phyloP scores from a whole-genome alignment of 2,329 filamentous ascomycete species.

The Beauveria pseudobassiana region DNA sequence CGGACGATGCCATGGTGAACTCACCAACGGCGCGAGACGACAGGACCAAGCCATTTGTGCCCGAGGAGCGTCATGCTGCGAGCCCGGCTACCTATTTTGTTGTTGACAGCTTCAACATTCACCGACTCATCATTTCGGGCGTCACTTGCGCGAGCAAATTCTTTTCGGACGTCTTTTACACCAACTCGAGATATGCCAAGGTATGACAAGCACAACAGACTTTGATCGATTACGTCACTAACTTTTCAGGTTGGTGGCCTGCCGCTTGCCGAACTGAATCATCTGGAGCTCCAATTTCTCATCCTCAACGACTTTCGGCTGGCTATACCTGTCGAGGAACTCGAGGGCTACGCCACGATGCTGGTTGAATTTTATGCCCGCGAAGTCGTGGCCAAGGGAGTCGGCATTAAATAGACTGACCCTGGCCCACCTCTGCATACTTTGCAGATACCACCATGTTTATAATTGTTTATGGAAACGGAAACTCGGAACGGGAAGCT shows the following conservation, averaged over 20 bases:
- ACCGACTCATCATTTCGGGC: slow-evolving; percentile 89
- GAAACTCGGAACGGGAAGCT: not conserved
- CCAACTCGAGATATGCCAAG: slow-evolving; percentile 98
- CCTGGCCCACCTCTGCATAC: too few relatives aligned
- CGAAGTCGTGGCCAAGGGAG: slow-evolving; percentile 58
- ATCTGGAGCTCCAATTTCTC: slow-evolving; percentile 91
- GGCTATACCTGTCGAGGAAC: slow-evolving; percentile 85
- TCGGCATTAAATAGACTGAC: not conserved
- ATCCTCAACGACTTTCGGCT: slow-evolving; percentile 94
- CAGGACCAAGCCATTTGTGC: slow-evolving; percentile 14
- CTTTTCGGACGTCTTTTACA: slow-evolving; percentile 98
- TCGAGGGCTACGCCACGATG: slow-evolving; percentile 97
- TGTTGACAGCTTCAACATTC: slow-evolving; percentile 98
- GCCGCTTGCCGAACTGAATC: slow-evolving; percentile 86
- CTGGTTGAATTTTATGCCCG: slow-evolving; percentile 95
- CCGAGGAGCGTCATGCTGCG: slow-evolving; percentile 19
- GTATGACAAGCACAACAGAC: slow-evolving; percentile 40
- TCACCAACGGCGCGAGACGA: slow-evolving; percentile 20
- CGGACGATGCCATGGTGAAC: slow-evolving; percentile 26
- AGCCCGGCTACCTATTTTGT: slow-evolving; percentile 64
- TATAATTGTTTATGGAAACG: not conserved
- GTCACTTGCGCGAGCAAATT: slow-evolving; percentile 99
- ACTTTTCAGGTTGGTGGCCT: slow-evolving; percentile 75
- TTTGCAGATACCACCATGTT: not conserved
- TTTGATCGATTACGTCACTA: not conserved